Conservation (phyloP, 495 filamentous ascomycete genomes). For the Xylona heveae region DNA sequence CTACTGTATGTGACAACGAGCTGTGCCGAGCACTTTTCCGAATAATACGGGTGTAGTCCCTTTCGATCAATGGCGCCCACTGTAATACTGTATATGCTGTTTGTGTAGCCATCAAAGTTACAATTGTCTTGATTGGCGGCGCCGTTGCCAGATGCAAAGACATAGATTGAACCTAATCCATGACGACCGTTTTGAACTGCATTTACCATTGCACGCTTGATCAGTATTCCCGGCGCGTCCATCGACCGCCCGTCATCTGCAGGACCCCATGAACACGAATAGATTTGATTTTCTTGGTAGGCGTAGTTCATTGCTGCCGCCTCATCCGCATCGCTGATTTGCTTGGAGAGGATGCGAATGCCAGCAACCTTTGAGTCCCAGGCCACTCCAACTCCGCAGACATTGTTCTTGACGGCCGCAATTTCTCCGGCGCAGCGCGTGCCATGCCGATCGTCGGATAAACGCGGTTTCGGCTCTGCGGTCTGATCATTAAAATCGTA, state of each 20-base stretch:
- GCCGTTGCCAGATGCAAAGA: constrained; percentile 94
- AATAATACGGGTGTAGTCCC: constrained; percentile 76
- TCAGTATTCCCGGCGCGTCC: constrained; percentile 81
- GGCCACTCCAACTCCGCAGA: constrained; percentile 90
- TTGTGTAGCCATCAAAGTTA: constrained; percentile 98
- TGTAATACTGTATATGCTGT: constrained; percentile 96
- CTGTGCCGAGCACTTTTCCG: constrained; percentile 86
- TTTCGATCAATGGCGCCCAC: constrained; percentile 82
- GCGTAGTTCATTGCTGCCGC: constrained; percentile 81
- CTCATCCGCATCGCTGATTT: constrained; percentile 87
- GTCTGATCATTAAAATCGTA: constrained; percentile 86
- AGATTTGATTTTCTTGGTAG: constrained; percentile 81
- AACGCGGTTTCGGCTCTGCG: constrained; percentile 53
- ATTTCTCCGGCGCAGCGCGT: constrained; percentile 93
- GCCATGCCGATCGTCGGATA: constrained; percentile 71
- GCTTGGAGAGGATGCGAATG: constrained; percentile 71
- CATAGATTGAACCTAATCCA: constrained; percentile 78
- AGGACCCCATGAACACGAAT: constrained; percentile 96
- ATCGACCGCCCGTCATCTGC: constrained; percentile 82
- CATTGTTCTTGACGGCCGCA: constrained; percentile 69
- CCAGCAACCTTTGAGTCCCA: constrained; percentile 74
- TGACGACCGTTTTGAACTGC: constrained; percentile 72
- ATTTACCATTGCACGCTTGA: constrained; percentile 75
- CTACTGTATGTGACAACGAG: constrained; percentile 92
- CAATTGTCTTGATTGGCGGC: constrained; percentile 80